These are phyloP conservation scores for Neodidymelliopsis sp. DNA, from an alignment of 2,329 filamentous ascomycete genomes.

Conservation along the genomic window DNA sequence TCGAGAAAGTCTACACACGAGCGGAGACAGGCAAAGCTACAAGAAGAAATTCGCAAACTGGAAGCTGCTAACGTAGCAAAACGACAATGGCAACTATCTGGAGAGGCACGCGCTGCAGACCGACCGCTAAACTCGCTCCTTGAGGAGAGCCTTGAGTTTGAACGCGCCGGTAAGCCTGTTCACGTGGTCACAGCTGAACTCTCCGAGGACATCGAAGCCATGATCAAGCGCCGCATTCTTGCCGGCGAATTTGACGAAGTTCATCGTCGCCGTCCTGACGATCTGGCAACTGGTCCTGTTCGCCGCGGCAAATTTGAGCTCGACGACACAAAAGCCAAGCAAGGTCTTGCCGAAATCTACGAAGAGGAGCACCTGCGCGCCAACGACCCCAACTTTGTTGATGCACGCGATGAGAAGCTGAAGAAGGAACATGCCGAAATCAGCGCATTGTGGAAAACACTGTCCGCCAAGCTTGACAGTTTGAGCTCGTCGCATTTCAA, in stretches of 20 bases:
- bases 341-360: slow-evolving; percentile 90
- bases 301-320: slow-evolving; percentile 80
- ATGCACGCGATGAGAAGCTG: slow-evolving; percentile 81
- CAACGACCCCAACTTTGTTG: slow-evolving; percentile 80
- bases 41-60: slow-evolving; percentile 88
- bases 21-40: slow-evolving; percentile 82
- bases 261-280: slow-evolving; percentile 78
- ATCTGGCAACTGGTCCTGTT: slow-evolving; percentile 67
- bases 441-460: slow-evolving; percentile 79
- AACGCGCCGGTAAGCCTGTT: slow-evolving; percentile 92
- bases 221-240: slow-evolving; percentile 93
- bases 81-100: slow-evolving; percentile 87
- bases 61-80: slow-evolving; percentile 90
- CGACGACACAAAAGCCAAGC: slow-evolving; percentile 85
- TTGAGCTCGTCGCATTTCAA: slow-evolving; percentile 96
- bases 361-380: slow-evolving; percentile 88
- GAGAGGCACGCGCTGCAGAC: slow-evolving; percentile 83
- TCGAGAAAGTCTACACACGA: slow-evolving; percentile 86
- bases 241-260: slow-evolving; percentile 93
- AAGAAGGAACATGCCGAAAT: slow-evolving; percentile 85
- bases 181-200: slow-evolving; percentile 92
- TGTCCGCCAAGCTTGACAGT: slow-evolving; percentile 82
- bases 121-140: slow-evolving; percentile 90
- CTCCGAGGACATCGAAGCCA: slow-evolving; percentile 87
- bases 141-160: slow-evolving; percentile 94